Percentiles rank a stretch among this genome's conserved stretches.
phyloP scores from a whole-genome alignment of 169 alveolate species.

The Perkinsus chesapeaki region DNA sequence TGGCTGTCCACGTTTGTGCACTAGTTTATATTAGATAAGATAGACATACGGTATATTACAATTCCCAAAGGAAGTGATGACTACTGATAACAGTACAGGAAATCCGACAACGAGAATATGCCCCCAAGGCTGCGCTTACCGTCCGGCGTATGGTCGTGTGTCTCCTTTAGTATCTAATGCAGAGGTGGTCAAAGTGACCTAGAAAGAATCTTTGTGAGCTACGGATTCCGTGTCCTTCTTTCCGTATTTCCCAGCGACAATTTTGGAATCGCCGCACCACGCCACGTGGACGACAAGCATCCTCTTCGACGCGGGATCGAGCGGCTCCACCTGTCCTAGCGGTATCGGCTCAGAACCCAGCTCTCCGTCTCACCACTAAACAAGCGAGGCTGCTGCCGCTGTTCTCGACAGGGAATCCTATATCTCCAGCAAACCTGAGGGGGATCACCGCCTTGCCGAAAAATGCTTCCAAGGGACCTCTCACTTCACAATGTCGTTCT shows the following conservation, averaged over 20 bases:
- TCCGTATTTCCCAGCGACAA: not conserved
- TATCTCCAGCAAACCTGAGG: not conserved
- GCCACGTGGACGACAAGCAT: not conserved
- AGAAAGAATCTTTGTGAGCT: not conserved
- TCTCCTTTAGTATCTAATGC: not conserved
- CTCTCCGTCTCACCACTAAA: too few relatives aligned
- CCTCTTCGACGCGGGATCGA: not conserved
- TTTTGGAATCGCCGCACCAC: not conserved
- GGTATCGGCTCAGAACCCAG: not conserved
- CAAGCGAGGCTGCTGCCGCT: not conserved
- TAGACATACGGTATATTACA: too few relatives aligned
- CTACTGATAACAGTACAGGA: too few relatives aligned
- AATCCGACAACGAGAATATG: too few relatives aligned
- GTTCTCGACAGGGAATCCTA: not conserved
- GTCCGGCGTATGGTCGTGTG: not conserved
- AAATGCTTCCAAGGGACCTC: not conserved
- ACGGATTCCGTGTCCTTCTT: not conserved
- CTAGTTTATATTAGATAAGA: too few relatives aligned
- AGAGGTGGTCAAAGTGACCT: not conserved
- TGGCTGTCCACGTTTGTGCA: too few relatives aligned
- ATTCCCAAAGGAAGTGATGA: too few relatives aligned
- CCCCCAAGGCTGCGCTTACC: too few relatives aligned
- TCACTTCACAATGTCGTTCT: not conserved
- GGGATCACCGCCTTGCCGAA: not conserved
- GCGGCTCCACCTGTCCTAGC: not conserved